Evolutionary conservation across 371 early-diverging fungal genomes (phyloP).

Genomic region (Syncephalis fuscata): DNA sequence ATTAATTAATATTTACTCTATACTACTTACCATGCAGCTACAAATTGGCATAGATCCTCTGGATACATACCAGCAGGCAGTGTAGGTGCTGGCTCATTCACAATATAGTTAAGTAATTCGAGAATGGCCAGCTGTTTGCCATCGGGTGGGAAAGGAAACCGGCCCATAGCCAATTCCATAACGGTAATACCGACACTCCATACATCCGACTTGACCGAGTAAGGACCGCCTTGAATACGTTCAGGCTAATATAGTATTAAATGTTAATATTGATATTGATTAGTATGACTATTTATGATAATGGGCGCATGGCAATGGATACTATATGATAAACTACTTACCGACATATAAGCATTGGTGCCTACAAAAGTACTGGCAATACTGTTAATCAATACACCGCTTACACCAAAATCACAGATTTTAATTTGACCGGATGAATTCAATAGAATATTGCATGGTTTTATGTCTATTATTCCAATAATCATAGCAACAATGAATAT

Average conservation of each 20-base stretch:
- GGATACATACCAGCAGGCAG: slow-evolving; percentile 57
- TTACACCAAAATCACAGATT: slow-evolving; percentile 83
- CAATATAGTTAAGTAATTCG: slow-evolving; percentile 85
- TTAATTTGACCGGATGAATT: slow-evolving; percentile 72
- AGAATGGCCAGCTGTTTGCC: slow-evolving; percentile 63
- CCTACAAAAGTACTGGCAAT: slow-evolving; percentile 83
- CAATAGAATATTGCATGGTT: slow-evolving; percentile 66
- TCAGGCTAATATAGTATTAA: slow-evolving; percentile 51
- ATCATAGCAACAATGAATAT: neutral
- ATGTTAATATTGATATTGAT: neutral
- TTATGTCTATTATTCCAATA: slow-evolving; percentile 31
- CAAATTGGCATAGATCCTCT: slow-evolving; percentile 56
- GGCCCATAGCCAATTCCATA: slow-evolving; percentile 79
- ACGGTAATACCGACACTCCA: slow-evolving; percentile 91
- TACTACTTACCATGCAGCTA: slow-evolving; percentile 43
- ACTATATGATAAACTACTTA: slow-evolving; percentile 27
- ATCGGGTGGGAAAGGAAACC: slow-evolving; percentile 79
- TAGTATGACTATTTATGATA: too few relatives aligned
- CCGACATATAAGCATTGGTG: slow-evolving; percentile 83
- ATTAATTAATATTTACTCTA: too few relatives aligned
- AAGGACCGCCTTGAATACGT: slow-evolving; percentile 80
- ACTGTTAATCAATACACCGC: slow-evolving; percentile 66
- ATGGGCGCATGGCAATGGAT: neutral
- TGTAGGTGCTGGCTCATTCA: slow-evolving; percentile 73
- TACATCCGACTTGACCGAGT: slow-evolving; percentile 85